phyloP scores from a whole-genome alignment of 1,284 basidiomycete genomes.

The Microbotryum saponariae region DNA sequence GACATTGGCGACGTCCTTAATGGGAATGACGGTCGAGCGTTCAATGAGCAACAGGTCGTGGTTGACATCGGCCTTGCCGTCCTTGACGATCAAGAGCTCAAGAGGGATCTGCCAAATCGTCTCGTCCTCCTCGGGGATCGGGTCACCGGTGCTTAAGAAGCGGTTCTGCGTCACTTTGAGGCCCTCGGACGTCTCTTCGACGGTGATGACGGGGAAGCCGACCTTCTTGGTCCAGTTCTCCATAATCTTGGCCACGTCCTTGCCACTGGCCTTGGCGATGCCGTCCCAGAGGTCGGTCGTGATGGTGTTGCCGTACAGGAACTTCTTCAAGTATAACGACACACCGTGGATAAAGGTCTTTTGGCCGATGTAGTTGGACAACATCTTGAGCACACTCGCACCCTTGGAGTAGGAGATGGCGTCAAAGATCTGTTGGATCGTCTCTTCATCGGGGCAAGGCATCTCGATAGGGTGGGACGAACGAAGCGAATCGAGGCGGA shows the following conservation, averaged over 20 bases:
- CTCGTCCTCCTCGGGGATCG: constrained; percentile 76
- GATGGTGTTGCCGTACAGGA: constrained; percentile 72
- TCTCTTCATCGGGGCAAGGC: constrained; percentile 59
- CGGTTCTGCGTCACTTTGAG: constrained; percentile 65
- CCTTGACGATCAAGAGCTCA: constrained; percentile 58
- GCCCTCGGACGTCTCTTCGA: constrained; percentile 64
- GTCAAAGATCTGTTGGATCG: constrained; percentile 64
- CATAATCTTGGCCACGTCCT: constrained; percentile 76
- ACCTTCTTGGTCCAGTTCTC: constrained; percentile 85
- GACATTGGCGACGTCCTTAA: constrained; percentile 53
- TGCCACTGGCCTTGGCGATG: constrained; percentile 67
- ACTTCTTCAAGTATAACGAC: constrained; percentile 77
- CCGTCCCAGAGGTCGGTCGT: constrained; percentile 87
- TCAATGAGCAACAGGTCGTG: constrained; percentile 59
- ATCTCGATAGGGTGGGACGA: constrained; percentile 97
- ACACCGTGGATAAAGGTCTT: constrained; percentile 51
- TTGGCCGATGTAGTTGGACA: constrained; percentile 79
- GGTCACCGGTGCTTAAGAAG: constrained; percentile 78
- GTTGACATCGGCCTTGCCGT: constrained; percentile 58
- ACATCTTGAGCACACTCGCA: constrained; percentile 87
- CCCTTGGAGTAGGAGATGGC: constrained; percentile 65
- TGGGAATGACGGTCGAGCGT: constrained; percentile 59
- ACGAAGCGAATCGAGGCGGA: constrained; percentile 74
- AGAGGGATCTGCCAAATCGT: constrained; percentile 85
- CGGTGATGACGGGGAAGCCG: constrained; percentile 57